Evolutionary conservation across 2,329 filamentous ascomycete genomes (phyloP).

Genomic region (Penicillium sp.): DNA sequence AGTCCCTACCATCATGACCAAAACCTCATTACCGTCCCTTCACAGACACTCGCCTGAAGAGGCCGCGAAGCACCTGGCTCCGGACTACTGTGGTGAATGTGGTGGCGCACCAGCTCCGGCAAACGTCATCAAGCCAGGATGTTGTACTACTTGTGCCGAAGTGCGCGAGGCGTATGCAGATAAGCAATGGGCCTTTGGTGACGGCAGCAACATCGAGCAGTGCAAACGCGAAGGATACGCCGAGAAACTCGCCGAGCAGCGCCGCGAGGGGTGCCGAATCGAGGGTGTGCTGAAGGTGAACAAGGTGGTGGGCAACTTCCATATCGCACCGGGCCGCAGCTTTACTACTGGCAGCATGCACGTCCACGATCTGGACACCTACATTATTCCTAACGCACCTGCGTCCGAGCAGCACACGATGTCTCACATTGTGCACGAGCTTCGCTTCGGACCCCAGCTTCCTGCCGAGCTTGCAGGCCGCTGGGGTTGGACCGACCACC

Average conservation of each 20-base stretch:
- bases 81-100: slow-evolving; percentile 88
- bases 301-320: slow-evolving; percentile 98
- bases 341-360: slow-evolving; percentile 98
- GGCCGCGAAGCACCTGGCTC: slow-evolving; percentile 73
- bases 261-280: slow-evolving; percentile 88
- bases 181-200: slow-evolving; percentile 88
- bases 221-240: slow-evolving; percentile 92
- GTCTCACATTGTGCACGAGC: slow-evolving; percentile 78
- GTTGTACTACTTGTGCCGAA: slow-evolving; percentile 96
- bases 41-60: slow-evolving; percentile 65
- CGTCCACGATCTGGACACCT: slow-evolving; percentile 95
- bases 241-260: slow-evolving; percentile 80
- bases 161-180: slow-evolving; percentile 90
- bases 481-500: slow-evolving; percentile 79
- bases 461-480: slow-evolving; percentile 63
- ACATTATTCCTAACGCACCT: slow-evolving; percentile 64
- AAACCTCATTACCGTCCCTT: slow-evolving; percentile 4
- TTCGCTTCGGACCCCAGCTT: slow-evolving; percentile 89
- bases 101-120: slow-evolving; percentile 73
- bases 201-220: slow-evolving; percentile 89
- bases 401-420: slow-evolving; percentile 75
- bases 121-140: slow-evolving; percentile 73
- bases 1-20: neutral
- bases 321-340: slow-evolving; percentile 90
- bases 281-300: slow-evolving; percentile 91